Evolutionary conservation across 1,139 yeast species (phyloP).

Genomic region (Diutina ranongensis): DNA sequence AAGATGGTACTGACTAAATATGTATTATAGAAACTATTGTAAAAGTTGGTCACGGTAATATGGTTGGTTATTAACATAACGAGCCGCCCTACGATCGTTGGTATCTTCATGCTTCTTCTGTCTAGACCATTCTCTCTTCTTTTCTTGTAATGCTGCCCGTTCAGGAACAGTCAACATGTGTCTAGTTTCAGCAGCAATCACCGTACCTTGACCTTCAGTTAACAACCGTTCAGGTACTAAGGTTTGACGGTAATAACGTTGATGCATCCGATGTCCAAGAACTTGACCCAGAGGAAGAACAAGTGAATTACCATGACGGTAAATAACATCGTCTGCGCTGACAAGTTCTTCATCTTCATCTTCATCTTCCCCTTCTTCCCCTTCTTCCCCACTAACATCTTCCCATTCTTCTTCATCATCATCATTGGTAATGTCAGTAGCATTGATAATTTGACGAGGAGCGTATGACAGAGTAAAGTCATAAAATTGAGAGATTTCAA

Average conservation of each 20-base stretch:
- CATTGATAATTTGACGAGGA: not conserved
- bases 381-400: not conserved
- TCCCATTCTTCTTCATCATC: conserved; percentile 6
- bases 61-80: conserved; percentile 4
- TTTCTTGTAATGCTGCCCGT: conserved; percentile 13
- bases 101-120: not conserved
- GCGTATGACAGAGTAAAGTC: conserved; percentile 64
- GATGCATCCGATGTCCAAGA: conserved; percentile 3
- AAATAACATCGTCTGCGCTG: not conserved
- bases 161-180: conserved; percentile 5
- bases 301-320: conserved; percentile 2
- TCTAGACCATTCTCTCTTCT: not conserved
- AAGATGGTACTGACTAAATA: no score
- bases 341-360: not conserved
- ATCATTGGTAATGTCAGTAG: conserved; percentile 12
- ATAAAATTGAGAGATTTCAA: conserved; percentile 72
- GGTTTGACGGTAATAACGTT: conserved; percentile 32
- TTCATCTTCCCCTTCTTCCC: not conserved
- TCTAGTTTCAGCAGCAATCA: conserved; percentile 8
- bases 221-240: conserved; percentile 10
- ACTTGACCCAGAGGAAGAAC: conserved; percentile 5
- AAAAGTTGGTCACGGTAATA: conserved; percentile 5
- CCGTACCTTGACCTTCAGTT: conserved; percentile 13
- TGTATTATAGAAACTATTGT: no score
- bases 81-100: not conserved